A percentile compares a stretch with the other conserved stretches of the same genome.
Conservation (phyloP, 2,329 filamentous ascomycete species). For the Sclerotinia minor region DNA sequence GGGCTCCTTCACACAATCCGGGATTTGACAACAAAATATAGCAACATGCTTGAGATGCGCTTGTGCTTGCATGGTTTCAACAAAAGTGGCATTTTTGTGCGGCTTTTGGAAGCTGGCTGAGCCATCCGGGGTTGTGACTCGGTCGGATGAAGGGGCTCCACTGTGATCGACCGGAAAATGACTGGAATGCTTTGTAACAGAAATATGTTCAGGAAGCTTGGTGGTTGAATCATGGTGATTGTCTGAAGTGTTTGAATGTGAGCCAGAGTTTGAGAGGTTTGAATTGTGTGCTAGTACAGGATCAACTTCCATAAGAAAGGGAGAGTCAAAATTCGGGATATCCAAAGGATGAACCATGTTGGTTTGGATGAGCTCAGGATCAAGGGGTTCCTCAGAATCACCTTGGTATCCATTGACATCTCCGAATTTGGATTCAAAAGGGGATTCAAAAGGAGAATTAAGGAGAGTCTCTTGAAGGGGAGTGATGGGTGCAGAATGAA, state of each 20-base stretch:
- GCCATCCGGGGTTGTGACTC: too few relatives aligned
- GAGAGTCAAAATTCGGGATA: background rate
- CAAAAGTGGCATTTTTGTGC: background rate
- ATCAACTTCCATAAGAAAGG: background rate
- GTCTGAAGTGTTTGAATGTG: background rate
- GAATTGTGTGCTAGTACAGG: too few relatives aligned
- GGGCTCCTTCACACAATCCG: background rate
- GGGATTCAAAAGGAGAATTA: background rate
- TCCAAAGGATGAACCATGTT: background rate
- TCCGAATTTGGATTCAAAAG: background rate
- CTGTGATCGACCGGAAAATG: background rate
- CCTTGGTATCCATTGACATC: background rate
- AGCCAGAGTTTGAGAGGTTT: background rate
- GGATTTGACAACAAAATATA: conserved; percentile 10
- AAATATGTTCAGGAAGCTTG: background rate
- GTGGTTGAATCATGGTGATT: too few relatives aligned
- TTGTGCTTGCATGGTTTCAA: background rate
- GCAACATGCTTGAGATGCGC: background rate
- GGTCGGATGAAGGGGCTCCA: background rate
- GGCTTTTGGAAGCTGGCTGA: background rate
- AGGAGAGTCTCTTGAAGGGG: background rate
- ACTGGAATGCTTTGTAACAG: background rate
- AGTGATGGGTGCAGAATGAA: background rate
- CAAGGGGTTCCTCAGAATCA: background rate
- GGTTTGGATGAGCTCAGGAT: background rate